These are phyloP conservation scores for Sanguinoderma infundibulare DNA, from an alignment of 1,284 basidiomycete species.

Conservation along the genomic window DNA sequence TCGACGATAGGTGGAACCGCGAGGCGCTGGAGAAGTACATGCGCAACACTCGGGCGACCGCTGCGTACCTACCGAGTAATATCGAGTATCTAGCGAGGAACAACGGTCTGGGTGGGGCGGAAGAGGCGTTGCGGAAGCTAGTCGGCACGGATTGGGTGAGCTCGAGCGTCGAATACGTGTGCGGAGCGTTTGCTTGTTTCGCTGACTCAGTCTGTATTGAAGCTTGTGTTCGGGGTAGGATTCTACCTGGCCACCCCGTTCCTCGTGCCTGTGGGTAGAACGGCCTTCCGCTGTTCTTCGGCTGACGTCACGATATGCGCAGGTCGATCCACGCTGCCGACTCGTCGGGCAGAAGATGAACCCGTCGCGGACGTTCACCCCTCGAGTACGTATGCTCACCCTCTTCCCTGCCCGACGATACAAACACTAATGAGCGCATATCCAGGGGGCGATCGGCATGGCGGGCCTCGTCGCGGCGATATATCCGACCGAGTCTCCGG, in stretches of 20 bases:
- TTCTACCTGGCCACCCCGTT: slow-evolving; percentile 69
- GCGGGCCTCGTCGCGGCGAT: slow-evolving; percentile 65
- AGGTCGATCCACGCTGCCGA: slow-evolving; percentile 67
- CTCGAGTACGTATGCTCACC: slow-evolving; percentile 45
- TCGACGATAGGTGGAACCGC: slow-evolving; percentile 63
- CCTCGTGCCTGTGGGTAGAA: slow-evolving; percentile 52
- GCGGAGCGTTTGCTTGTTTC: too few species aligned
- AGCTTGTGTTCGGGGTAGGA: slow-evolving; percentile 66
- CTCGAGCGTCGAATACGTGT: neutral
- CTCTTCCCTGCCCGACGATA: neutral
- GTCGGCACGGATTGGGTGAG: slow-evolving; percentile 54
- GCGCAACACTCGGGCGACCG: slow-evolving; percentile 55
- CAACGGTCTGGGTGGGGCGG: slow-evolving; percentile 56
- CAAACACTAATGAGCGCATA: too few species aligned
- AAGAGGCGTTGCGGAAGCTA: slow-evolving; percentile 50
- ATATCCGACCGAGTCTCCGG: slow-evolving; percentile 69
- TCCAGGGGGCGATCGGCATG: slow-evolving; percentile 66
- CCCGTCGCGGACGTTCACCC: slow-evolving; percentile 63
- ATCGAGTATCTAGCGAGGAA: slow-evolving; percentile 68
- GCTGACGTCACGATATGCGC: neutral
- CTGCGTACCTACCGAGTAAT: slow-evolving; percentile 73
- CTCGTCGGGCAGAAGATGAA: slow-evolving; percentile 70
- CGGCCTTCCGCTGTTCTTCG: neutral
- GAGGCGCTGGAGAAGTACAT: slow-evolving; percentile 64
- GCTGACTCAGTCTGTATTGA: neutral